Evolutionary conservation across 164 flowering plant genomes (phyloP).

Genomic region (Cinnamomum chago): DNA sequence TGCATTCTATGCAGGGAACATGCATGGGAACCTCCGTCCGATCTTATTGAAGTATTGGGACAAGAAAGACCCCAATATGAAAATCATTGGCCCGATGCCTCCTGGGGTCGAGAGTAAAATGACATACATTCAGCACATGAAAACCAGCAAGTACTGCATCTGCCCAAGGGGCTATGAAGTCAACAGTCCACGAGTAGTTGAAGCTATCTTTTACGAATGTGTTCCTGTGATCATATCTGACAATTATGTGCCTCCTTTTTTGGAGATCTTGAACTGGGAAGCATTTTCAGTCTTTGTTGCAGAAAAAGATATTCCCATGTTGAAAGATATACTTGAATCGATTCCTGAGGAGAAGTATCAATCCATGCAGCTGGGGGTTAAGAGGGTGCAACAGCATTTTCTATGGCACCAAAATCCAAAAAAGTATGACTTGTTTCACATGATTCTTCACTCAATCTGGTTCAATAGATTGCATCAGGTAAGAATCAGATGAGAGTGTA

Average conservation of each 20-base stretch:
- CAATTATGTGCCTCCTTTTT: slow-evolving; percentile 43
- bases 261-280: slow-evolving; percentile 41
- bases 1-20: slow-evolving; percentile 44
- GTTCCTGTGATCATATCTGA: slow-evolving; percentile 44
- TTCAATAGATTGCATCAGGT: slow-evolving; percentile 26
- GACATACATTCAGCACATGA: slow-evolving; percentile 32
- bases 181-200: slow-evolving; percentile 35
- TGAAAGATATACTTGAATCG: slow-evolving; percentile 30
- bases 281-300: slow-evolving; percentile 29
- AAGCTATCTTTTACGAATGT: slow-evolving; percentile 37
- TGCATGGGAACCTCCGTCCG: slow-evolving; percentile 42
- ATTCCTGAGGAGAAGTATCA: slow-evolving; percentile 31
- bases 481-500: background rate
- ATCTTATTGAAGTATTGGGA: slow-evolving; percentile 12
- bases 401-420: slow-evolving; percentile 37
- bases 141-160: slow-evolving; percentile 40
- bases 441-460: slow-evolving; percentile 49
- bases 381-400: slow-evolving; percentile 36
- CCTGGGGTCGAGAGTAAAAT: slow-evolving; percentile 14
- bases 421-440: slow-evolving; percentile 45
- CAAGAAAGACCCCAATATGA: slow-evolving; percentile 24
- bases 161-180: slow-evolving; percentile 43
- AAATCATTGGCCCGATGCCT: slow-evolving; percentile 34
- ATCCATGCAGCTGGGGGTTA: slow-evolving; percentile 29
- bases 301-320: slow-evolving; percentile 32